Percentiles rank a stretch among this genome's conserved stretches.
phyloP scores from a whole-genome alignment of 331 rosid species.

The Malus hybrid region DNA sequence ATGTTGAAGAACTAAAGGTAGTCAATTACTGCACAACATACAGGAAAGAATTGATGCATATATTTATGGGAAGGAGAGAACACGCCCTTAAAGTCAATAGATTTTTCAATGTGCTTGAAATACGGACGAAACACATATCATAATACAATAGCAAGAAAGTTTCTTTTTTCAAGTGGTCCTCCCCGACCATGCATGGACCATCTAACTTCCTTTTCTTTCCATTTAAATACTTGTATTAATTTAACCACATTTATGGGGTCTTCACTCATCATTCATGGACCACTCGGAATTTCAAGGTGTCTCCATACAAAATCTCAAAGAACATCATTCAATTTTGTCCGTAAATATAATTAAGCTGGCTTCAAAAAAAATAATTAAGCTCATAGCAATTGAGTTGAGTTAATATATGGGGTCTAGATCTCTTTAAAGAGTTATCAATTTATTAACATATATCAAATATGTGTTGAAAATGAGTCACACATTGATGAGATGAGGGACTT shows the following conservation, averaged over 20 bases:
- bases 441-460: not conserved
- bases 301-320: not conserved
- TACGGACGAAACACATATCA: too few species aligned
- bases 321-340: not conserved
- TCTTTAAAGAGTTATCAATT: not conserved
- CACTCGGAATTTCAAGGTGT: not conserved
- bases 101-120: too few species aligned
- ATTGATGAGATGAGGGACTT: too few species aligned
- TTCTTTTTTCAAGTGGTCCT: not conserved
- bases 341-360: not conserved
- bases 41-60: not conserved
- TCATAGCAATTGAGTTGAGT: not conserved
- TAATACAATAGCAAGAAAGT: too few species aligned
- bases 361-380: not conserved
- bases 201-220: not conserved
- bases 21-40: too few species aligned
- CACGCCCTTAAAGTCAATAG: conserved; percentile 20
- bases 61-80: conserved; percentile 21
- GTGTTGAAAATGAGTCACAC: not conserved
- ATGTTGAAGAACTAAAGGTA: not conserved
- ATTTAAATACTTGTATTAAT: not conserved
- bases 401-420: not conserved
- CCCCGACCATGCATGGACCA: not conserved
- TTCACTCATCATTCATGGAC: not conserved
- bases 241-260: not conserved